Conservation (phyloP, 2,329 filamentous ascomycete genomes). For the Bipolaris gigantea region DNA sequence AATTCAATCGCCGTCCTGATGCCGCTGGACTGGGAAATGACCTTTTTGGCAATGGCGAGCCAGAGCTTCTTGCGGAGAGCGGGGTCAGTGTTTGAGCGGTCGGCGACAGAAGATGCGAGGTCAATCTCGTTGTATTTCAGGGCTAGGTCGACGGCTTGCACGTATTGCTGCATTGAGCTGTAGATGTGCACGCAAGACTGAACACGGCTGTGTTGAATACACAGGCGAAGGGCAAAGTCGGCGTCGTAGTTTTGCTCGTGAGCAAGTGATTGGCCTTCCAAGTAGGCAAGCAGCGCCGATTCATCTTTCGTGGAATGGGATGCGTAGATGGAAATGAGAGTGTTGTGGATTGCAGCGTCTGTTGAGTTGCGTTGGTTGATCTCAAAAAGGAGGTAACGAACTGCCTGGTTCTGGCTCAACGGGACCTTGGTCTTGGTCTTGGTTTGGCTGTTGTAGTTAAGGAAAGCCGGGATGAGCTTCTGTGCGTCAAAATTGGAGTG, state of each 20-base stretch:
- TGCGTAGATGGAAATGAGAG: conserved; percentile 92
- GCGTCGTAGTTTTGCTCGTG: conserved; percentile 87
- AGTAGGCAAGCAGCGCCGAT: conserved; percentile 80
- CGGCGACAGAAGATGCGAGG: conserved; percentile 84
- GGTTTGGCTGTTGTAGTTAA: conserved; percentile 82
- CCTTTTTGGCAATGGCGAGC: conserved; percentile 92
- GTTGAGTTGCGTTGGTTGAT: conserved; percentile 82
- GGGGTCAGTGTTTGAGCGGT: conserved; percentile 77
- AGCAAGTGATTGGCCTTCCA: conserved; percentile 76
- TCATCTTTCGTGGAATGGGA: conserved; percentile 83
- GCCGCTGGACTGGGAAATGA: conserved; percentile 81
- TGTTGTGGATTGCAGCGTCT: conserved; percentile 91
- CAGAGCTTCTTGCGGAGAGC: conserved; percentile 89
- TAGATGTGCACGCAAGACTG: conserved; percentile 97
- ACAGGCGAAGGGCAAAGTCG: conserved; percentile 92
- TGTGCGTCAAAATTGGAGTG: conserved; percentile 82
- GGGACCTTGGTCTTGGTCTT: conserved; percentile 58
- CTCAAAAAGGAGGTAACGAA: conserved; percentile 90
- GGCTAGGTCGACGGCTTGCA: conserved; percentile 89
- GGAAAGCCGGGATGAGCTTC: conserved; percentile 85
- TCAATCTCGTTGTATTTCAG: conserved; percentile 88
- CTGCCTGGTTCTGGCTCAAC: conserved; percentile 77
- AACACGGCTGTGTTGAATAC: conserved; percentile 91
- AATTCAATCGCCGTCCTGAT: conserved; percentile 91
- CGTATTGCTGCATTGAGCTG: conserved; percentile 92